Base-by-base conservation (phyloP, 192 early-diverging fungal genomes). In the Coemansia sp. region DNA sequence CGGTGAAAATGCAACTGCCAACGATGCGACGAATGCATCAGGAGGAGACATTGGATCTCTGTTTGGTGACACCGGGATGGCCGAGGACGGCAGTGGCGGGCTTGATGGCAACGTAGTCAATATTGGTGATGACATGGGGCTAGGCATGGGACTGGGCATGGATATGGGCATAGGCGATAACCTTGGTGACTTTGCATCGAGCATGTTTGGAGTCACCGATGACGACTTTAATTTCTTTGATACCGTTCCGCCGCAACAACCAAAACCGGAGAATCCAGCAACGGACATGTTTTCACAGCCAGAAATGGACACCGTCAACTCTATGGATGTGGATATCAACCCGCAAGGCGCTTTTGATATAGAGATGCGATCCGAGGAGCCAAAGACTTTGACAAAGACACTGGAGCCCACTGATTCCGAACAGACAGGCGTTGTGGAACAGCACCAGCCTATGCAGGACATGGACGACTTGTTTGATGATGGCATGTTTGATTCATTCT, bases 181-280 rank as follows among this genome's bases (percentile, higher is more conserved):
- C 16, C 74, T 80, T 69, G 69, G 69, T 44, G 74, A 70, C 68
- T 69, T 76, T 60, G 70, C 58, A 1, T 23, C 65, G 15, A 63
- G 63, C 49, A 76, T 82, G 70, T 82, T 82, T 76, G 79, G 74
- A n/a, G 71, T 82, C 26, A 82, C 79, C 9, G 79, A 82, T 49
- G 79, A 82, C 47, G 79, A 82, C 65, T 82, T 82, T 68, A 76
- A 61, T 56, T 82, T 82, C 44, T 82, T 82, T 15, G 79, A 82
- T 65, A 73, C 47, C n/a, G 69, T 71, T 10, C 74, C 79, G 7
- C 12, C 77, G 19, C 68, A 69, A n/a, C 77, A 70, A 38, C 60
- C 59, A 15, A 72, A 73, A 32, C 10, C 41, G 0, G 69, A 59
- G 3, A 18, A 12, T 26, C 7, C 41, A 9, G 32, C 32, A 15